Evolutionary conservation across 352 stramenopile species (phyloP), one percentile per base, ranked within the genome.

Genomic region (Peronosclerospora sorghi): DNA sequence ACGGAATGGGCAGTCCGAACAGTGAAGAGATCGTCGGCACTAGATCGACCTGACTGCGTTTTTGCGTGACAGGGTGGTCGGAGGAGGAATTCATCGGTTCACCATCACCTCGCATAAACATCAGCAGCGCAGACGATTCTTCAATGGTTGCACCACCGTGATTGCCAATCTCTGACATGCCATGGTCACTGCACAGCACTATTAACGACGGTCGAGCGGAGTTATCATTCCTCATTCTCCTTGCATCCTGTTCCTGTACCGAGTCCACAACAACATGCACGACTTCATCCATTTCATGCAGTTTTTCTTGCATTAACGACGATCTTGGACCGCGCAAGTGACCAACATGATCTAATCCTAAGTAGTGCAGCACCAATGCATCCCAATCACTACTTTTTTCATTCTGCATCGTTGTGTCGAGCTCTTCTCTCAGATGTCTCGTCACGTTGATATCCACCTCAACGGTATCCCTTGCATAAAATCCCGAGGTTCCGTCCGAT

Each of bases 81-180:
- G 30, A 21, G 0, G 15, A 38, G 9, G 43, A 27, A 14, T 23
- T 18, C 26, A 68, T 56, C 0, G 50, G 42, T 32, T 59, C 38
- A 10, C 62, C 62, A 26, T 83, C 63, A 12, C 70, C 68, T 18
- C 59, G 61, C 18, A 88, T 50, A 48, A 94, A 93, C 47, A 88
- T 60, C 38, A 94, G 50, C 7, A 95, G 48, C 1, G 83, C 81
- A 1, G 78, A 92, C 0, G 81, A 81, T 35, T 95, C 83, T 42
- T 92, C 81, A 0, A 90, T 42, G 0, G 81, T 91, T 3, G 83
- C 78, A 12, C 83, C 83, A 5, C 83, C 83, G 39, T 95, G 83
- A 29, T 93, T 95, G 4, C 83, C 83, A 17, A 83, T 68, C 46
- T 95, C 81, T 5, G 83, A 91, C 83, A 95, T 94, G 15, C 80